Base-by-base conservation (phyloP, 2,329 filamentous ascomycete species). In the Leptoxyphium fumago region DNA sequence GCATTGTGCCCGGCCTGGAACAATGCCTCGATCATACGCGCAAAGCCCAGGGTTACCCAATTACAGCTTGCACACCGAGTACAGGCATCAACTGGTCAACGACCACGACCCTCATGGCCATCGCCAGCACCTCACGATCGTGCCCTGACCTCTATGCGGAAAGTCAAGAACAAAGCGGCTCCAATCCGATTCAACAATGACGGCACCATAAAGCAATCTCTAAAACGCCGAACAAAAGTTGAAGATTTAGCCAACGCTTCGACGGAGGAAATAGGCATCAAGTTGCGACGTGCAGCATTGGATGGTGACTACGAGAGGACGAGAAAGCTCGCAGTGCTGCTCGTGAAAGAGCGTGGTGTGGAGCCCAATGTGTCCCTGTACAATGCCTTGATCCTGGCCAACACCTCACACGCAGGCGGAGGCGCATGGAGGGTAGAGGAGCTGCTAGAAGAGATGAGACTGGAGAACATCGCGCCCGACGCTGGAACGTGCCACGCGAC, bases 381-480 rank as follows among this genome's bases (percentile, higher is more conserved):
- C 61, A 78, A 84, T 52, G 78, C 80, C 11, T 64, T 94, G 42
- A 78, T 94, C 53, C 70, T 79, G 46, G 77, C 80, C 40, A 87
- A 93, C 63, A 69, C 75, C 28, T 73, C 79, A 55, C 67, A 73
- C 1, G 54, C 64, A 29, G 58, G 73, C 43, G 88, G 87, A 8
- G 86, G 82, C 5, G 78, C 79, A 2, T 69, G 70, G 26, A 73
- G 75, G 40, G 73, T 89, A 11, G 62, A 64, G 29, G 66, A 64
- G 15, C 65, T 94, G n/a, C 64, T 94, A 18, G 64, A 74, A 17
- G 85, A 94, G 54, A 84, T 95, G 78, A 69, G 72, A 38, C 59
- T 64, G 1, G 67, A 72, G 38, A 71, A 69, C 0, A 68, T 95
- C 39, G 65, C 74, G 38, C 70, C 77, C 7, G 83, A 86, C 51